Evolutionary conservation across 1,284 basidiomycete genomes (phyloP), one percentile per base, ranked within the genome.

Genomic region (Pseudozyma flocculosa): DNA sequence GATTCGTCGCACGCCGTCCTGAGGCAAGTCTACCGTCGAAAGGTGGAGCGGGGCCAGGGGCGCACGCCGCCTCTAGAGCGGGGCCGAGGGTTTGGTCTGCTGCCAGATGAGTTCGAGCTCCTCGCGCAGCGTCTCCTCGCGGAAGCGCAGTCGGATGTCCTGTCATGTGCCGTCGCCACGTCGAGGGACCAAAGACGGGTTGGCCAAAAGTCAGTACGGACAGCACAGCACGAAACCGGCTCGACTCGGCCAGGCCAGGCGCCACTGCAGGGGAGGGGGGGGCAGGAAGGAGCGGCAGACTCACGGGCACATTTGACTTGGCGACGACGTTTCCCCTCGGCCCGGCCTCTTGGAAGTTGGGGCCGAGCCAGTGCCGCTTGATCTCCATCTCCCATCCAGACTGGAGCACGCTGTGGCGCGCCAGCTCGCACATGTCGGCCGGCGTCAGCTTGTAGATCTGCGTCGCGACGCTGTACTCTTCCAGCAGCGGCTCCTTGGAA

Each of bases 311-410:
- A 68, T 99, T 98, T 30, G 94, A 97, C 68, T 61, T 74, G 46
- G 65, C 64, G 48, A 59, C 56, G 43, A 58, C 57, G 40, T 79
- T 79, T 17, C 76, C 76, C 37, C 55, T 51, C 8, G 75, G 73
- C 11, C 76, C 76, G 7, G 71, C 60, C 23, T 90, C 81, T 78
- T 91, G 94, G 88, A 91, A 97, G 59, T 88, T 81, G 15, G 62
- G 50, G 1, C 94, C 76, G 19, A 73, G 58, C 78, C 95, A 98
- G 79, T 96, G 95, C 15, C 92, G 86, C 81, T 98, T 98, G 73
- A 97, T 80, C 79, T 95, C 89, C 92, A 97, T 97, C 80, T 99
- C 95, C 80, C 97, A 99, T 1, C 95, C 95, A 64, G 89, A 92
- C 78, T 98, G 95, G 48, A 92, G 82, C 32, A 97, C 94, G 2